Evolutionary conservation across 1,139 yeast species (phyloP).

Genomic region (Debaryomyces robertsiae): DNA sequence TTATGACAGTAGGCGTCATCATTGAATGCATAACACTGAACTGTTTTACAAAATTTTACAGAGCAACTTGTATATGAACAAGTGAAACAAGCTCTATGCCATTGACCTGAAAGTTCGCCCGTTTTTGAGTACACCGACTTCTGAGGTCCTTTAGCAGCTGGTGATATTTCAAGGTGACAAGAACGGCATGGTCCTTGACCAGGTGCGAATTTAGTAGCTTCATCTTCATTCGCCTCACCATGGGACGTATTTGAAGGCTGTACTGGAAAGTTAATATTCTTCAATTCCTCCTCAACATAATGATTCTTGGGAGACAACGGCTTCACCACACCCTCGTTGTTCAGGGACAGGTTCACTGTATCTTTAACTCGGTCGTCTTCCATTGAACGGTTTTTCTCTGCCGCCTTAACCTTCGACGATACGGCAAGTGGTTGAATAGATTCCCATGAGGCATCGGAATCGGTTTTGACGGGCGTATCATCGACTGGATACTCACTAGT

Average conservation of each 20-base stretch:
- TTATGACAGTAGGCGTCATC: slow-evolving; percentile 80
- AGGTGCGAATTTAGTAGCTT: slow-evolving; percentile 42
- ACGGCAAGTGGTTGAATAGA: slow-evolving; percentile 31
- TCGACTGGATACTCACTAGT: slow-evolving; percentile 1
- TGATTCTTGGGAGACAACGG: slow-evolving; percentile 40
- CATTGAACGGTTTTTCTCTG: background rate
- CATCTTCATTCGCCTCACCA: slow-evolving; percentile 1
- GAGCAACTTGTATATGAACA: slow-evolving; percentile 62
- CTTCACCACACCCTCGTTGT: slow-evolving; percentile 12
- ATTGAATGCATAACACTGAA: slow-evolving; percentile 75
- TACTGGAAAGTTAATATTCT: slow-evolving; percentile 27
- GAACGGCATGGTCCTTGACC: slow-evolving; percentile 76
- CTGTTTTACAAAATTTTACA: slow-evolving; percentile 55
- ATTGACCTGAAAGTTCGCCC: slow-evolving; percentile 84
- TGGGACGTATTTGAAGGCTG: background rate
- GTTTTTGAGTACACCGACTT: slow-evolving; percentile 71
- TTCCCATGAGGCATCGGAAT: slow-evolving; percentile 21
- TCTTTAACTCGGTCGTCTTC: background rate
- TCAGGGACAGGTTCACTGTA: background rate
- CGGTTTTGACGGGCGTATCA: slow-evolving; percentile 5
- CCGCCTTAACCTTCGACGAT: slow-evolving; percentile 16
- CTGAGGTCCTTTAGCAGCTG: slow-evolving; percentile 45
- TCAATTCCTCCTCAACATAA: slow-evolving; percentile 33
- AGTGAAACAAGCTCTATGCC: slow-evolving; percentile 87
- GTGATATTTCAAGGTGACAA: slow-evolving; percentile 51